phyloP scores from a whole-genome alignment of 1,284 basidiomycete species.

The Trichosporon sp. region DNA sequence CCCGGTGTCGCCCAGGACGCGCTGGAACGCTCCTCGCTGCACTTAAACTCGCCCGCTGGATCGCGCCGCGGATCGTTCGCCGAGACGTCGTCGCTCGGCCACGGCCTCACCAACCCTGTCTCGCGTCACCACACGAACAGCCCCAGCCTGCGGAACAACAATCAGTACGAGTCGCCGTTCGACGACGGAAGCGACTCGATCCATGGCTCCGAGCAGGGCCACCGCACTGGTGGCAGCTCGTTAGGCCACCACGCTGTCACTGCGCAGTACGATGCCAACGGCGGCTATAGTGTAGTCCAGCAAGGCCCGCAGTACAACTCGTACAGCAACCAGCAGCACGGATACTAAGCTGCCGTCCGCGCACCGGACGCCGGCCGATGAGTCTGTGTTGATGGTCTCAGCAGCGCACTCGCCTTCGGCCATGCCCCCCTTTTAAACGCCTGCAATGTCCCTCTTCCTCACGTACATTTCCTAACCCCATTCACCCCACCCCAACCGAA shows the following conservation, averaged over 20 bases:
- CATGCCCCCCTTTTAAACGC: neutral
- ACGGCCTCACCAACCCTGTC: constrained; percentile 1
- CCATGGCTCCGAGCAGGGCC: constrained; percentile 9
- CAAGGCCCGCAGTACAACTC: neutral
- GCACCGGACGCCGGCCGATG: neutral
- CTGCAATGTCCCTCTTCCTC: neutral
- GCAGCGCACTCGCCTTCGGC: neutral
- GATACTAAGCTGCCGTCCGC: neutral
- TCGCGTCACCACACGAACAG: constrained; percentile 1
- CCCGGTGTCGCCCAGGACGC: constrained; percentile 44
- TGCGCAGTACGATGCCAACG: neutral
- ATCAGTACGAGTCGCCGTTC: constrained; percentile 16
- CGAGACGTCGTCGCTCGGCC: constrained; percentile 6
- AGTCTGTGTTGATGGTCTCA: neutral
- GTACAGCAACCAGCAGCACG: constrained; percentile 7
- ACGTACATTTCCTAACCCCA: neutral
- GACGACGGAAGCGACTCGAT: constrained; percentile 9
- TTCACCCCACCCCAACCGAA: neutral
- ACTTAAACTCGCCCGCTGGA: constrained; percentile 23
- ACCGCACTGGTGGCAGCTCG: constrained; percentile 6
- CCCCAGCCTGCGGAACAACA: neutral
- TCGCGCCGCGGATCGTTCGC: constrained; percentile 12
- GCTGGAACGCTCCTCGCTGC: constrained; percentile 37
- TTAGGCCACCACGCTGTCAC: neutral
- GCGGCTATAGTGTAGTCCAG: neutral